Base-by-base conservation (phyloP, 768 basidiomycete species). In the Auricularia cornea region DNA sequence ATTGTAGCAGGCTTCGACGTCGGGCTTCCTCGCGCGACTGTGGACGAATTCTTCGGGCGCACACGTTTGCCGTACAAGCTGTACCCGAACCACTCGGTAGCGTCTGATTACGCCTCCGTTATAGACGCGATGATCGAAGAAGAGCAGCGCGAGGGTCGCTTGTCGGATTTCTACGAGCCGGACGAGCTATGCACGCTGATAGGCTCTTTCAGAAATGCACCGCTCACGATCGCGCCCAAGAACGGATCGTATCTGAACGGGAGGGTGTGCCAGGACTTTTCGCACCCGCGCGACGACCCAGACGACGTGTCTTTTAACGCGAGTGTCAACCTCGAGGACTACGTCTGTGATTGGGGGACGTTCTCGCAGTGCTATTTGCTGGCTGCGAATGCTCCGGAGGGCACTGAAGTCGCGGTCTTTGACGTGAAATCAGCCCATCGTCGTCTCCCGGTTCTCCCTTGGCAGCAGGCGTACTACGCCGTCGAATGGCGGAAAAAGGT, bases 141-240 rank as follows among this genome's bases (percentile, higher is more conserved):
- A 38, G 62, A 63, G 28, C 29, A 26, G 2, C 4, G 6, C 6
- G 38, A 32, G 18, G 56, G 54, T 4, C 31, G 57, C 20, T 59
- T 59, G 23, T 23, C 33, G 5, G 62, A 33, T 2, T 56, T 32
- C 4, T 73, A 59, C 52, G 16, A 59, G 2, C 65, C 65, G 1
- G 41, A 63, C 10, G 38, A 35, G 14, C 35, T 35, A 14, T 14
- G 14, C 35, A 14, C 35, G 35, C 35, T 35, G 10, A 35, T 35
- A 35, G 35, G 35, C 10, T 14, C 35, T n/a, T 35, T 29, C 8
- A 26, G 32, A 2, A 60, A 40, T n/a, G 33, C 60, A 40, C 29
- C 41, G 32, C 41, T 32, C 30, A 40, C 33, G 26, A 29, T 38
- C 12, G 48, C 26, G 60, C 29, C n/a, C 11, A 48, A 51, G n/a